Evolutionary conservation across 2,329 filamentous ascomycete genomes (phyloP).

Genomic region (Colletotrichum destructivum): DNA sequence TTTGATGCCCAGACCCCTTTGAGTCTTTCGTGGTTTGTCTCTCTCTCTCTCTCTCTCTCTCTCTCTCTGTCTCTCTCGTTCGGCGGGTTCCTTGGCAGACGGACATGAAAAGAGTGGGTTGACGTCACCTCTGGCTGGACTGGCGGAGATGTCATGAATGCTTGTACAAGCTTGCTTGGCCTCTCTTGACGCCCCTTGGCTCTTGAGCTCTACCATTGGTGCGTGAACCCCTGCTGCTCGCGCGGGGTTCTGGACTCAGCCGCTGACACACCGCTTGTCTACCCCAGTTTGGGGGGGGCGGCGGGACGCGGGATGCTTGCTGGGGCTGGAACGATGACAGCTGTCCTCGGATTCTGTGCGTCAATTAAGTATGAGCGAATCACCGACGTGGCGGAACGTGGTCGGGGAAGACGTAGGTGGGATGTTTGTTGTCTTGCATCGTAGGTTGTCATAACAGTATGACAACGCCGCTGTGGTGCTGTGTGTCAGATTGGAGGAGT

Average conservation of each 20-base stretch:
- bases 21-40: not conserved
- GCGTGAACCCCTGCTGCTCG: slow-evolving; percentile 14
- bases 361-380: not conserved
- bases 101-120: slow-evolving; percentile 13
- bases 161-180: slow-evolving; percentile 14
- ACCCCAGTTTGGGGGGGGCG: not conserved
- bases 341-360: not conserved
- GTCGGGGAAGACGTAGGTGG: not conserved
- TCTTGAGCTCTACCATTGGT: slow-evolving; percentile 13
- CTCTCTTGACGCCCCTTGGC: not conserved
- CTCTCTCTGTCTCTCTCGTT: not conserved
- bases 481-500: no score
- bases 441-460: not conserved
- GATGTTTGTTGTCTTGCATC: not conserved
- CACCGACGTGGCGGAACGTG: not conserved
- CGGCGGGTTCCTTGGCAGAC: slow-evolving; percentile 23
- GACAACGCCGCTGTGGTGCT: not conserved
- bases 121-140: slow-evolving; percentile 16
- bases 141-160: slow-evolving; percentile 2
- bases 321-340: slow-evolving; percentile 4
- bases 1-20: slow-evolving; percentile 18
- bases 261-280: slow-evolving; percentile 29
- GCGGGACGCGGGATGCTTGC: not conserved
- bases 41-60: no score
- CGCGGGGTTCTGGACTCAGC: slow-evolving; percentile 25